Evolutionary conservation across 345 rosid species (phyloP).

Genomic region (Hirschfeldia incana): DNA sequence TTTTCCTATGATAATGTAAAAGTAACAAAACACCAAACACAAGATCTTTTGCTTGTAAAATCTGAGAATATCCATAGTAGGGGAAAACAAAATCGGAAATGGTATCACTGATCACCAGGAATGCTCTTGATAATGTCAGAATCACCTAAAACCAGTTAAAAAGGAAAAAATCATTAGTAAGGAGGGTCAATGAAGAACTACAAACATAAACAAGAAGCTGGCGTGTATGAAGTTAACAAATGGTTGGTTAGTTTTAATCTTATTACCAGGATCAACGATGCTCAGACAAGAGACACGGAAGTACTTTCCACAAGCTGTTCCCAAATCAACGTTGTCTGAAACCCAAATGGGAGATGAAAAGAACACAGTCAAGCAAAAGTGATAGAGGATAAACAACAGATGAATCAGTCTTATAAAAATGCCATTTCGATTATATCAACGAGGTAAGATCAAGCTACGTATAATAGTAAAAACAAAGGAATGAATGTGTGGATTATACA

Average conservation of each 20-base stretch:
- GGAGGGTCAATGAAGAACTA: not conserved
- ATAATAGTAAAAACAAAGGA: too few relatives aligned
- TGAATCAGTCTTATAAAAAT: not conserved
- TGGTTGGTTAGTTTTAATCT: not conserved
- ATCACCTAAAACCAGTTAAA: conserved; percentile 49
- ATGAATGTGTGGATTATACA: not conserved
- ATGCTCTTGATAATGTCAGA: conserved; percentile 74
- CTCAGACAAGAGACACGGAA: conserved; percentile 77
- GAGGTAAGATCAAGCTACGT: too few relatives aligned
- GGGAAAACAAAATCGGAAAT: not conserved
- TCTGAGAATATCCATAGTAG: conserved; percentile 3
- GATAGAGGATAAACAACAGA: not conserved
- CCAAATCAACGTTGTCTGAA: conserved; percentile 71
- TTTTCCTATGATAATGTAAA: not conserved
- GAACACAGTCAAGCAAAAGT: conserved; percentile 11
- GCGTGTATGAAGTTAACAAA: not conserved
- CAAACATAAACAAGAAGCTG: not conserved
- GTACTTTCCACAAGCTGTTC: conserved; percentile 77
- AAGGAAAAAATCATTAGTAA: not conserved
- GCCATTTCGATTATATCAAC: too few relatives aligned
- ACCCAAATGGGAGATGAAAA: not conserved
- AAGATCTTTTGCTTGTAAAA: conserved; percentile 1
- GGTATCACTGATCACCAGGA: conserved; percentile 58
- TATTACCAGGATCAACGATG: conserved; percentile 58
- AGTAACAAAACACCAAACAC: not conserved